A percentile compares a stretch with the other conserved stretches of the same genome.
Conservation (phyloP, 306 rosid species). For the Dryas octopetala region DNA sequence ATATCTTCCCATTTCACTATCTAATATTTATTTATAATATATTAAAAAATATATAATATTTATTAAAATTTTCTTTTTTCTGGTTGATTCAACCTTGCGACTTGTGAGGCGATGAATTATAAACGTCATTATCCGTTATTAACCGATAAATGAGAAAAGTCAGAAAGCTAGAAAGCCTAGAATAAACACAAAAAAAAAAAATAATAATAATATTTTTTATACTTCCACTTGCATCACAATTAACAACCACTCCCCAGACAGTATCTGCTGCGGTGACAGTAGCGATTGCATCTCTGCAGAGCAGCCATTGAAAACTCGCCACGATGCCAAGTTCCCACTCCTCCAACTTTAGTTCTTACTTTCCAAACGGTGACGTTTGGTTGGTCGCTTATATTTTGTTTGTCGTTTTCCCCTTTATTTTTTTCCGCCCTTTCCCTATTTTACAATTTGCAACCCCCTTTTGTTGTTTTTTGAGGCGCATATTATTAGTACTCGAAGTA, state of each 20-base stretch:
- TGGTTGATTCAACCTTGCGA: too few relatives aligned
- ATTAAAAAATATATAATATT: too few relatives aligned
- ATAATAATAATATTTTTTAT: background rate
- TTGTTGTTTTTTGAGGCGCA: constrained; percentile 4
- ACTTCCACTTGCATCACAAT: background rate
- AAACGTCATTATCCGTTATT: background rate
- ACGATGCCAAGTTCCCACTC: background rate
- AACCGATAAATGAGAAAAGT: background rate
- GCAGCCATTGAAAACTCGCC: background rate
- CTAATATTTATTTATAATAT: too few relatives aligned
- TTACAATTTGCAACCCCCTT: background rate
- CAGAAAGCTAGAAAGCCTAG: too few relatives aligned
- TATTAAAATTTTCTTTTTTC: background rate
- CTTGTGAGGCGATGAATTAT: background rate
- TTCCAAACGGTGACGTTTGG: constrained; percentile 14
- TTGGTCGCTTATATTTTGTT: constrained; percentile 2
- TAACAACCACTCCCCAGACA: background rate
- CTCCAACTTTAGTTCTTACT: background rate
- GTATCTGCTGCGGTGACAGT: constrained; percentile 7
- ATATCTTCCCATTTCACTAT: too few relatives aligned
- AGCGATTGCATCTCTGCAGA: background rate
- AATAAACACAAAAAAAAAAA: too few relatives aligned
- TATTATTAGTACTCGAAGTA: background rate
- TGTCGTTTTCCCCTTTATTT: constrained; percentile 7
- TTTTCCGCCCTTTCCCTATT: background rate